These are phyloP conservation scores for Geosiphon pyriformis DNA, from an alignment of 192 early-diverging fungal species.

Conservation along the genomic window DNA sequence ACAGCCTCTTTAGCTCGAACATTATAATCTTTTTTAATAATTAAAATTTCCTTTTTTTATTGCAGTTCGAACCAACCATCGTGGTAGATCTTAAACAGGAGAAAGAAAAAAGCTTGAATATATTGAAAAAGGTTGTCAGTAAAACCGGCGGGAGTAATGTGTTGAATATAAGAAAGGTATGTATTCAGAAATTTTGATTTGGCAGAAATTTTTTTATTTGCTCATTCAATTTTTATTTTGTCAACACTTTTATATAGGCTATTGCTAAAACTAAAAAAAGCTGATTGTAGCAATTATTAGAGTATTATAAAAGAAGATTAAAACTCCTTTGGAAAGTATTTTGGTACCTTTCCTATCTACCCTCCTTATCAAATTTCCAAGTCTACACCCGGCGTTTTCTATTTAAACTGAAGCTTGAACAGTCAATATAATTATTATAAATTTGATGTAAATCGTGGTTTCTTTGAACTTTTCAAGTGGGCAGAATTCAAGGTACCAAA, in stretches of 20 bases:
- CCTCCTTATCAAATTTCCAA: too few species aligned
- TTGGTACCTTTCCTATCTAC: too few species aligned
- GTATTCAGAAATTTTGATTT: background rate
- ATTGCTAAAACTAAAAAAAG: conserved; percentile 12
- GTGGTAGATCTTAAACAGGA: conserved; percentile 59
- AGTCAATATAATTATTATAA: too few species aligned
- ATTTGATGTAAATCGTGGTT: too few species aligned
- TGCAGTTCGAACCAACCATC: conserved; percentile 58
- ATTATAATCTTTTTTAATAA: background rate
- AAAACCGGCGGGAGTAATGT: conserved; percentile 35
- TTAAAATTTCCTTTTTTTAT: background rate
- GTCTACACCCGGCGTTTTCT: too few species aligned
- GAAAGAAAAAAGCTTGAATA: conserved; percentile 63
- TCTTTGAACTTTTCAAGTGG: too few species aligned
- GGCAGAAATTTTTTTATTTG: background rate
- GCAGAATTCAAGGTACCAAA: too few species aligned
- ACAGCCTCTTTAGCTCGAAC: too few species aligned
- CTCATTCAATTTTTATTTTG: background rate
- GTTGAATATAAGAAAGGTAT: conserved; percentile 51
- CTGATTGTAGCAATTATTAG: too few species aligned
- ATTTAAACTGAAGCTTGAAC: too few species aligned
- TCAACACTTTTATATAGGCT: conserved; percentile 3
- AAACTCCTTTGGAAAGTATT: too few species aligned
- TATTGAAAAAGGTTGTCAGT: conserved; percentile 63
- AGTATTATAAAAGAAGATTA: too few species aligned